phyloP scores from a whole-genome alignment of 2,329 filamentous ascomycete species.

The Myriosclerotinia scirpicola region DNA sequence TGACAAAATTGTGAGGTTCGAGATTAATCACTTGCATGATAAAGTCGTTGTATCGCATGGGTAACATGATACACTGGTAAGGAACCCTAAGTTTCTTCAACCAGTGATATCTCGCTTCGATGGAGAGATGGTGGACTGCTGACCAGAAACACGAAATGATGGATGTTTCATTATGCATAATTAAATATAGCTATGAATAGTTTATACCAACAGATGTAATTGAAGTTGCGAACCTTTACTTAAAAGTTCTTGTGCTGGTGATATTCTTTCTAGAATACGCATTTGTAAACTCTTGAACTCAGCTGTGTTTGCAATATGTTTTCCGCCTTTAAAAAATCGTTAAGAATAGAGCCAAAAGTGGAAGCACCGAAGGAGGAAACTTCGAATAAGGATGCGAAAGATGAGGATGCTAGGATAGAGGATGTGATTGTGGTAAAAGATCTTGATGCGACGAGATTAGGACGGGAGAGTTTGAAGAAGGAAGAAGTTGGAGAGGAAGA shows the following conservation, averaged over 20 bases:
- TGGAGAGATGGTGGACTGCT: not conserved
- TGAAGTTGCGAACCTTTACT: constrained; percentile 10
- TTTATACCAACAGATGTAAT: not conserved
- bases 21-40: constrained; percentile 18
- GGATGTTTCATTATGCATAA: constrained; percentile 19
- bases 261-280: not conserved
- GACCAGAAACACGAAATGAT: constrained; percentile 3
- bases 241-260: constrained; percentile 11
- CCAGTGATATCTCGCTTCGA: constrained; percentile 16
- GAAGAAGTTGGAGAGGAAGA: constrained; percentile 5
- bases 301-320: constrained; percentile 8
- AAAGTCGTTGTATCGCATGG: constrained; percentile 5
- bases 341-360: constrained; percentile 8
- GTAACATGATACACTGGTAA: constrained; percentile 20
- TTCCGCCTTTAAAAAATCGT: constrained; percentile 8
- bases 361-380: constrained; percentile 1
- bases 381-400: not conserved
- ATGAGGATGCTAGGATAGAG: not conserved
- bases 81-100: constrained; percentile 1
- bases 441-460: constrained; percentile 5
- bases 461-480: not conserved
- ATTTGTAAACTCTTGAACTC: not conserved
- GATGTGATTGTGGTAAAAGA: constrained; percentile 1
- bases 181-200: not conserved
- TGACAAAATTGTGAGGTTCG: not conserved